phyloP scores from a whole-genome alignment of 805 yeast species.

The Vanderwaltozyma polyspora region DNA sequence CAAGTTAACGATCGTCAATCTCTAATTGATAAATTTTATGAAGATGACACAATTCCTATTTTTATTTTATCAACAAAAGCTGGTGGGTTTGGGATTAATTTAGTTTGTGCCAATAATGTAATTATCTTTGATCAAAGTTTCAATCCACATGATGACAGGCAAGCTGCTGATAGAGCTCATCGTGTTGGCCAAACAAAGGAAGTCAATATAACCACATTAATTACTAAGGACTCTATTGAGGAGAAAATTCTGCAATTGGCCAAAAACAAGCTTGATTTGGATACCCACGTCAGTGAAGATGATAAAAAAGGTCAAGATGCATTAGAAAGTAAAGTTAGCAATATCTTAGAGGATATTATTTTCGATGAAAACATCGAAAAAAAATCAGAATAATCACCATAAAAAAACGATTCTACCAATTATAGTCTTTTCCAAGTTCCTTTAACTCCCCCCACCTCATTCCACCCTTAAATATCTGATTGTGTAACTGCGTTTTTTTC shows the following conservation, averaged over 20 bases:
- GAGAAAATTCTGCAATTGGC: constrained; percentile 82
- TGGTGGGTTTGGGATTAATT: constrained; percentile 96
- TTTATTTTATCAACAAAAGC: constrained; percentile 90
- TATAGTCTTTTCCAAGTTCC: no score
- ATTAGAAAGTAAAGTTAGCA: constrained; percentile 42
- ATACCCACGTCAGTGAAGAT: constrained; percentile 38
- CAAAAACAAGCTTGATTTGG: constrained; percentile 81
- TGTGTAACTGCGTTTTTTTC: no score
- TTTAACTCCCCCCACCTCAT: no score
- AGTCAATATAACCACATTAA: constrained; percentile 67
- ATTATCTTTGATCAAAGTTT: constrained; percentile 87
- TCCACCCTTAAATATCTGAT: no score
- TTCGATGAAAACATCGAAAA: constrained; percentile 11
- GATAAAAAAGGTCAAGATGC: constrained; percentile 28
- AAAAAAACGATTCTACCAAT: neutral
- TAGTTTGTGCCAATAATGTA: constrained; percentile 90
- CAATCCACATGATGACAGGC: constrained; percentile 97
- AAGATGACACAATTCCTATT: constrained; percentile 70
- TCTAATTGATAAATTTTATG: constrained; percentile 78
- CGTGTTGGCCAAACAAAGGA: constrained; percentile 88
- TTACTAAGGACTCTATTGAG: constrained; percentile 69
- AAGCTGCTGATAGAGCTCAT: constrained; percentile 98
- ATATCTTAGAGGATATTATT: constrained; percentile 32
- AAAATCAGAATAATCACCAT: neutral
- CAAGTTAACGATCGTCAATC: constrained; percentile 89